Base-by-base conservation (phyloP, 352 stramenopile species). In the Phytophthora hybrid region DNA sequence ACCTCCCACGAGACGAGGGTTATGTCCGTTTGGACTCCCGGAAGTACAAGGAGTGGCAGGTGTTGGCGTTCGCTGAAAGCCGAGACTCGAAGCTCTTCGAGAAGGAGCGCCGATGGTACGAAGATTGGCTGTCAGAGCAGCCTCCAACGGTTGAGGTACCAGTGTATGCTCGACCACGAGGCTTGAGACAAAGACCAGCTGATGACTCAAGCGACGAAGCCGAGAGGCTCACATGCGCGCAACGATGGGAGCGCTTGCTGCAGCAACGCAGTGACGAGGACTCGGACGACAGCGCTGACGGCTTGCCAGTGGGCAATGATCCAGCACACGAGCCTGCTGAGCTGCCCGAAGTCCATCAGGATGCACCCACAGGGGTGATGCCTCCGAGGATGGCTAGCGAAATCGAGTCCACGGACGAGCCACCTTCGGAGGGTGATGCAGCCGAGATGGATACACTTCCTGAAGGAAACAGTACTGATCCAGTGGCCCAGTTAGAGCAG, bases 21-120 rank as follows among this genome's bases (percentile, higher is more conserved):
- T 72, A 72, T n/a, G 54, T 62, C 2, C 19, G 23, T 3, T 7
- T 61, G 1, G 7, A 49, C 5, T 66, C 65, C 0, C 23, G 2
- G 29, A 54, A 51, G 7, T 62, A 72, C 18, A 7, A 16, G 1
- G 65, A 66, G 26, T 66, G 57, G 65, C 56, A 72, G 16, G 47
- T 66, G 1, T 4, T 66, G 0, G 47, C 56, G 1, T 72, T 61
- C n/a, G 3, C 26, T 4, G 26, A 31, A 5, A 5, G 26, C 3
- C 26, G 26, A 31, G 26, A 31, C 26, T 31, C 26, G 0, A 63
- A 39, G 3, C 16, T 69, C 21, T 62, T 62, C 11, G 3, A 16
- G 5, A 5, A 23, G 0, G 62, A 62, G n/a, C n/a, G 62, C 5
- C 18, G 39, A 11, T 16, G 62, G 4, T 69, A 61, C 14, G 23